Evolutionary conservation across 768 basidiomycete species (phyloP), one percentile per base, ranked within the genome.

Genomic region (Suillus discolor): DNA sequence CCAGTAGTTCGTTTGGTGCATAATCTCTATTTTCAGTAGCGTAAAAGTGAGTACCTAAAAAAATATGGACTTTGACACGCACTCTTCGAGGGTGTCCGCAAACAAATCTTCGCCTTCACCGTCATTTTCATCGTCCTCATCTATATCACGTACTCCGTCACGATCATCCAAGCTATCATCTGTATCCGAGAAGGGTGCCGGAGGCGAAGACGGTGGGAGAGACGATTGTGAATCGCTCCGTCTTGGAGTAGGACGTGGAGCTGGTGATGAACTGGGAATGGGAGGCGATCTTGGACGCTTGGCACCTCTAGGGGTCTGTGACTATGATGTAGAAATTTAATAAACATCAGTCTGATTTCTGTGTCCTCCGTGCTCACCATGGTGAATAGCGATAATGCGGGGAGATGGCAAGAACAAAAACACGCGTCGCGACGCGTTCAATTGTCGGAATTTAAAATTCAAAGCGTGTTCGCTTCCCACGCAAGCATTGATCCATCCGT

Each of bases 41-140:
- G 64, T 38, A 51, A 54, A 44, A 66, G 11, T 66, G 61, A 63
- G 70, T 61, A 31, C 59, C 57, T 68, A 28, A 62, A 36, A 47
- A 23, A 57, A 45, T 53, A 47, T 38, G 53, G 54, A 15, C 65
- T 57, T 41, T 66, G 42, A 66, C 57, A 76, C 87, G 70, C 73
- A 93, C 96, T 83, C 84, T 76, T 91, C 87, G 65, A 93, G 77
- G 60, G 81, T 82, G n/a, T 95, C 88, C 41, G 84, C 92, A 76
- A 96, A 98, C 51, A 99, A 86, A 79, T 99, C 97, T 76, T 98
- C 97, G 44, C 87, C 94, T 25, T 92, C 93, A n/a, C 85, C 94
- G 13, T 90, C 92, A 3, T 78, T 79, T 6, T 88, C 92, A 36
- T 83, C 86, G 4, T 85, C 90, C 61, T 88, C 89, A n/a, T 88